These are phyloP conservation scores for Bipolaris cookei DNA, from an alignment of 2,329 filamentous ascomycete genomes.

Conservation along the genomic window DNA sequence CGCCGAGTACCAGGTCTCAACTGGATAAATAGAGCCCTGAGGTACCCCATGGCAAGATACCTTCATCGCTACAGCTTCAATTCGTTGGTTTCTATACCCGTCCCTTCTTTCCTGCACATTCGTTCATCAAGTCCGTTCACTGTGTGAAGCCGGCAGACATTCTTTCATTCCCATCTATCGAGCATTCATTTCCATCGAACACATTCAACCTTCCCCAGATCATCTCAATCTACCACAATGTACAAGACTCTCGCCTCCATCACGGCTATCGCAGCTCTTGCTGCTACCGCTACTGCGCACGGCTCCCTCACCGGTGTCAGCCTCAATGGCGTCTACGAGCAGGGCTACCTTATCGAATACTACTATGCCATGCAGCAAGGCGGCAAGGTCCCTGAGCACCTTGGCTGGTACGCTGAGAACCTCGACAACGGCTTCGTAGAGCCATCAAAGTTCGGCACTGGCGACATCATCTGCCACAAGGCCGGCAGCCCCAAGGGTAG, in stretches of 20 bases:
- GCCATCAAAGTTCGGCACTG: constrained; percentile 33
- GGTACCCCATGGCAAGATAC: constrained; percentile 12
- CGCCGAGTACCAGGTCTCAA: constrained; percentile 1
- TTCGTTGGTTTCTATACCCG: constrained; percentile 32
- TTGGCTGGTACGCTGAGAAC: constrained; percentile 55
- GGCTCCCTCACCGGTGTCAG: constrained; percentile 55
- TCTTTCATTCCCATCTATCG: constrained; percentile 31
- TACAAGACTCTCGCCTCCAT: constrained; percentile 37
- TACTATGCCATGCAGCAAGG: constrained; percentile 46
- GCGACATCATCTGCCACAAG: constrained; percentile 67
- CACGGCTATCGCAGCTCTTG: constrained; percentile 42
- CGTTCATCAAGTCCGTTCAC: constrained; percentile 39
- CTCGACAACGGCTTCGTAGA: constrained; percentile 48
- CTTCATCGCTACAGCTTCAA: constrained; percentile 36
- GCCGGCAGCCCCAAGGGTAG: constrained; percentile 54
- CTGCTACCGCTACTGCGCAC: constrained; percentile 54
- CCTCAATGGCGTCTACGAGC: constrained; percentile 56
- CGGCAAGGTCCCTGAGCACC: constrained; percentile 38
- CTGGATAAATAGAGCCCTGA: constrained; percentile 32
- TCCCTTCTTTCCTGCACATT: constrained; percentile 40
- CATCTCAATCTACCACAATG: constrained; percentile 29
- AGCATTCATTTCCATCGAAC: constrained; percentile 32
- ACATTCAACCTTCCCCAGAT: constrained; percentile 22
- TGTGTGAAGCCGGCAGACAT: constrained; percentile 43
- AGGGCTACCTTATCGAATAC: constrained; percentile 53